These are phyloP conservation scores for Tetrastigma voinierianum DNA, from an alignment of 164 flowering plant genomes.

Conservation along the genomic window DNA sequence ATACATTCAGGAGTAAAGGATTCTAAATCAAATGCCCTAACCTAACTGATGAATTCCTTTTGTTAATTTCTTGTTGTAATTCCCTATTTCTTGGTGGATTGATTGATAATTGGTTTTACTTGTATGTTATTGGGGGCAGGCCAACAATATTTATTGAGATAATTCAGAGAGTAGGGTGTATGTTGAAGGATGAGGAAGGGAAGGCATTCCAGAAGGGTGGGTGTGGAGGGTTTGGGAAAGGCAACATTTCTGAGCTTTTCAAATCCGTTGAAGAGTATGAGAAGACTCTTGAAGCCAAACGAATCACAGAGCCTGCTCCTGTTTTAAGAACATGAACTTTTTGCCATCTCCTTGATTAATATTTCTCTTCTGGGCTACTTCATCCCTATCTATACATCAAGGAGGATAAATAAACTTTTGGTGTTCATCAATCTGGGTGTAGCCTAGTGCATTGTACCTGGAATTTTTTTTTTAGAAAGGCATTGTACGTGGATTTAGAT, in stretches of 20 bases:
- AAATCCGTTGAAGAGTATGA: slow-evolving; percentile 90
- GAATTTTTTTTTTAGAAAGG: too few relatives aligned
- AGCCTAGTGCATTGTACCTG: too few relatives aligned
- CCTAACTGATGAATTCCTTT: too few relatives aligned
- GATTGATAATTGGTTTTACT: not conserved
- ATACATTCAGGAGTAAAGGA: too few relatives aligned
- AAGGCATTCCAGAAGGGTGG: slow-evolving; percentile 72
- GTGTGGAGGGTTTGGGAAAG: slow-evolving; percentile 94
- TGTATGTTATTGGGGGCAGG: slow-evolving; percentile 33
- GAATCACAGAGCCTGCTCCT: slow-evolving; percentile 20
- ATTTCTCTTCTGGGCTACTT: too few relatives aligned
- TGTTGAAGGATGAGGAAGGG: slow-evolving; percentile 64
- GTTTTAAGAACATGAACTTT: not conserved
- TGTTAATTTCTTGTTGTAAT: too few relatives aligned
- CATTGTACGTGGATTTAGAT: too few relatives aligned
- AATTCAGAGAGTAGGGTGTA: slow-evolving; percentile 84
- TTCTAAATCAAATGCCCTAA: too few relatives aligned
- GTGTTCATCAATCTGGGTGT: too few relatives aligned
- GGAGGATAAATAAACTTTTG: too few relatives aligned
- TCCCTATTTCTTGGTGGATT: not conserved
- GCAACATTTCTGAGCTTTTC: slow-evolving; percentile 81
- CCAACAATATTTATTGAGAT: slow-evolving; percentile 87
- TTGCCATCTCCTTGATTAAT: too few relatives aligned
- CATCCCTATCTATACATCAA: too few relatives aligned
- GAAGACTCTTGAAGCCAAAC: slow-evolving; percentile 72